Percentiles rank a stretch among this genome's conserved stretches.
Conservation (phyloP, 768 basidiomycete genomes). For the Psilocybe azurescens region DNA sequence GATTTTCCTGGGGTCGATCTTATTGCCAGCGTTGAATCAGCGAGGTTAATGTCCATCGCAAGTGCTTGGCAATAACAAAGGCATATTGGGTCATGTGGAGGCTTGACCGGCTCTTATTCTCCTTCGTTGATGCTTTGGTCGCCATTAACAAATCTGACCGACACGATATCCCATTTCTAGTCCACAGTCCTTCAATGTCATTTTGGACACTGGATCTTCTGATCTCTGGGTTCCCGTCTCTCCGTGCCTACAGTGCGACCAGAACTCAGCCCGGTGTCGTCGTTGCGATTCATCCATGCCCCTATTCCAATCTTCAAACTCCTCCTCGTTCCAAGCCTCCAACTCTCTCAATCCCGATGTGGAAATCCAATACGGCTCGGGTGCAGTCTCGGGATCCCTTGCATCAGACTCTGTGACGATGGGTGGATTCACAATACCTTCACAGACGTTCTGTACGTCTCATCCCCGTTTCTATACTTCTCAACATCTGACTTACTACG, state of each 20-base stretch:
- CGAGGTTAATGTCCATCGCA: too few relatives aligned
- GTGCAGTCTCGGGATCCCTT: slow-evolving; percentile 59
- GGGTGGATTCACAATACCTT: slow-evolving; percentile 60
- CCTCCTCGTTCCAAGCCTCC: slow-evolving; percentile 26
- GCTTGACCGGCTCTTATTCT: not conserved
- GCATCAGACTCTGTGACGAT: slow-evolving; percentile 68
- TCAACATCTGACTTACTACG: not conserved
- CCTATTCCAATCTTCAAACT: slow-evolving; percentile 42
- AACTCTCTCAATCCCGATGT: slow-evolving; percentile 20
- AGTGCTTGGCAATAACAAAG: too few relatives aligned
- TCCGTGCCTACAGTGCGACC: slow-evolving; percentile 48
- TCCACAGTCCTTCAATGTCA: slow-evolving; percentile 72
- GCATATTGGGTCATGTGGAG: too few relatives aligned
- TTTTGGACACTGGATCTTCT: slow-evolving; percentile 90
- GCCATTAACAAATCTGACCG: not conserved
- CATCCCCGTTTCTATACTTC: not conserved
- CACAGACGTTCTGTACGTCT: slow-evolving; percentile 60
- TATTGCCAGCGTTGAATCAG: too few relatives aligned
- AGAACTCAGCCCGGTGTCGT: not conserved
- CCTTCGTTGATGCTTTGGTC: not conserved
- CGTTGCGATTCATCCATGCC: slow-evolving; percentile 33
- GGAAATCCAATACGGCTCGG: slow-evolving; percentile 72
- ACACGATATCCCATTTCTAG: slow-evolving; percentile 35
- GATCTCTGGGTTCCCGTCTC: slow-evolving; percentile 86
- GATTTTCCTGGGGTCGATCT: too few relatives aligned